Evolutionary conservation across 139 green algal species (phyloP), one percentile per base, ranked within the genome.

Genomic region (Chlamydomonas schloesseri): DNA sequence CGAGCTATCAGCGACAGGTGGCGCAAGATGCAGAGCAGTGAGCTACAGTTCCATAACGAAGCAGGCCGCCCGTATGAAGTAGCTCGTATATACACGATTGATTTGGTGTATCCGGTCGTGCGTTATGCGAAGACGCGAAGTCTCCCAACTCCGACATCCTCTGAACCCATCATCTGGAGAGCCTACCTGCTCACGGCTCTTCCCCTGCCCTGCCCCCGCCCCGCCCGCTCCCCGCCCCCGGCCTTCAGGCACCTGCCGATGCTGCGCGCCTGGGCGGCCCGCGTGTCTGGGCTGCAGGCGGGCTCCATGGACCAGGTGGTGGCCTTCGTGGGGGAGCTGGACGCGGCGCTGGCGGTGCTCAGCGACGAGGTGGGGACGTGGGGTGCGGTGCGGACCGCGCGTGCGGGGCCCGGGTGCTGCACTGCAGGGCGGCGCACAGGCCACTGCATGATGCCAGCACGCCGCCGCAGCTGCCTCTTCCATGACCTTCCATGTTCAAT

Each of bases 1-100:
- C 81, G 29, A 24, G 69, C 9, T 87, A 87, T 53, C 55, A 73
- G 29, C 81, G 81, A 15, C 69, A 72, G 53, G 81, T 87, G 69
- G 50, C 68, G 15, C 33, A 79, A 2, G 24, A 87, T 55, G 68
- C 81, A n/a, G 67, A 76, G 23, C 21, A 11, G 60, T 67, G 21
- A 67, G 60, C 60, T 50, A 50, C 42, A n/a, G n/a, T n/a, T n/a
- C n/a, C n/a, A n/a, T n/a, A n/a, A n/a, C n/a, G n/a, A n/a, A n/a
- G n/a, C n/a, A n/a, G n/a, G n/a, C n/a, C n/a, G n/a, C n/a, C n/a
- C n/a, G n/a, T n/a, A n/a, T n/a, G n/a, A n/a, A n/a, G n/a, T n/a
- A n/a, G n/a, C n/a, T n/a, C n/a, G n/a, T n/a, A n/a, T n/a, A n/a
- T n/a, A n/a, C n/a, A n/a, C n/a, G n/a, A n/a, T n/a, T n/a, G n/a